Percentiles rank a stretch among this genome's conserved stretches.
Evolutionary conservation across 164 flowering plant genomes (phyloP).

Genomic region (Vitis rotundifolia): DNA sequence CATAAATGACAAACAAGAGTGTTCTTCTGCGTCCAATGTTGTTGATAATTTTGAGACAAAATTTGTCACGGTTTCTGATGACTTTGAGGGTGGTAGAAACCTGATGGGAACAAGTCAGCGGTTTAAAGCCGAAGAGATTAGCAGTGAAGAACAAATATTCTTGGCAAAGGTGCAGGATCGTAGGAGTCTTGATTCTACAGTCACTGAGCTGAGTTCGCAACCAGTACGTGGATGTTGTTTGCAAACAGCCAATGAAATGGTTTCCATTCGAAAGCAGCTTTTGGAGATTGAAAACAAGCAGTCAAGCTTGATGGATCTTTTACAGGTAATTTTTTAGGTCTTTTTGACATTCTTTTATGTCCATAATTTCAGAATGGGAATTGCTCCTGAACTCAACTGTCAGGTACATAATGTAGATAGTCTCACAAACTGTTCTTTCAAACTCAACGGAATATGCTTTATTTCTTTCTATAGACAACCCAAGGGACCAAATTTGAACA

Average conservation of each 20-base stretch:
- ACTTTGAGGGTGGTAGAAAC: constrained; percentile 32
- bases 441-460: background rate
- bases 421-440: background rate
- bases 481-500: background rate
- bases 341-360: background rate
- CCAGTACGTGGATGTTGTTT: constrained; percentile 45
- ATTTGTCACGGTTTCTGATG: constrained; percentile 35
- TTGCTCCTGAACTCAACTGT: background rate
- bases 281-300: constrained; percentile 77
- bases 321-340: constrained; percentile 56
- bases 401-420: background rate
- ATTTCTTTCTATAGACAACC: too few species aligned
- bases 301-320: constrained; percentile 64
- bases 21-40: constrained; percentile 51
- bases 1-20: constrained; percentile 64
- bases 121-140: constrained; percentile 42
- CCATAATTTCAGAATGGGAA: background rate
- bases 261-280: constrained; percentile 64
- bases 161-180: constrained; percentile 44
- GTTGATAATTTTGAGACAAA: constrained; percentile 47
- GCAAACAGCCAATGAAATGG: constrained; percentile 60
- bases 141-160: constrained; percentile 31
- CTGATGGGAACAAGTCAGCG: constrained; percentile 26
- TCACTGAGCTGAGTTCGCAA: constrained; percentile 54
- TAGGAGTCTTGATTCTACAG: constrained; percentile 72